phyloP scores from a whole-genome alignment of 768 basidiomycete species.

The Thelephora ganbajun region DNA sequence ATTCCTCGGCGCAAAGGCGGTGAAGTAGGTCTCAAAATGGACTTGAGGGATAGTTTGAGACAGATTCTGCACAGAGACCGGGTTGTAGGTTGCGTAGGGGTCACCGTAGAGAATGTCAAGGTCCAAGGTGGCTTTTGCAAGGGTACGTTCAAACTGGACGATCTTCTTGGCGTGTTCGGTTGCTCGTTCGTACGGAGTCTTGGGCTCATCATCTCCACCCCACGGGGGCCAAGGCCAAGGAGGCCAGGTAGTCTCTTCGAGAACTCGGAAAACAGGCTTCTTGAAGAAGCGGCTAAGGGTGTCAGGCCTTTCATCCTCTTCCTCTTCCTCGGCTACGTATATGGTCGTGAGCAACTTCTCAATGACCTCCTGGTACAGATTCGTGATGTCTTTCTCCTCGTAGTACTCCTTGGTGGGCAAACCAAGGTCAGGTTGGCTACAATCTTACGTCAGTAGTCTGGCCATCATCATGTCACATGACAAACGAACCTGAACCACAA shows the following conservation, averaged over 20 bases:
- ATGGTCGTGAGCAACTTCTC: constrained; percentile 51
- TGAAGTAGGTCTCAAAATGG: constrained; percentile 74
- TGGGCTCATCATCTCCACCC: constrained; percentile 45
- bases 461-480: neutral
- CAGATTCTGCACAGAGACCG: constrained; percentile 54
- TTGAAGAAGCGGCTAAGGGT: constrained; percentile 7
- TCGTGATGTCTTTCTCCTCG: constrained; percentile 54
- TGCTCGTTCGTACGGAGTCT: constrained; percentile 39
- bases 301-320: constrained; percentile 20
- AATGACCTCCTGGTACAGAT: constrained; percentile 57
- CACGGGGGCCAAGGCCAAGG: constrained; percentile 84
- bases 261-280: constrained; percentile 16
- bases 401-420: constrained; percentile 94
- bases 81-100: constrained; percentile 84
- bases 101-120: constrained; percentile 66
- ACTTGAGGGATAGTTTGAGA: constrained; percentile 60
- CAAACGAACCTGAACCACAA: constrained; percentile 45
- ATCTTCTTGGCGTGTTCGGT: constrained; percentile 56
- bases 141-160: constrained; percentile 60
- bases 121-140: constrained; percentile 74
- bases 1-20: constrained; percentile 65
- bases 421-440: constrained; percentile 60
- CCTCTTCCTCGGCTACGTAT: constrained; percentile 22
- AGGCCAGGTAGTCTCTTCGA: constrained; percentile 47
- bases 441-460: neutral